These are phyloP conservation scores for Penicillium odoratum DNA, from an alignment of 495 filamentous ascomycete genomes.

Conservation along the genomic window DNA sequence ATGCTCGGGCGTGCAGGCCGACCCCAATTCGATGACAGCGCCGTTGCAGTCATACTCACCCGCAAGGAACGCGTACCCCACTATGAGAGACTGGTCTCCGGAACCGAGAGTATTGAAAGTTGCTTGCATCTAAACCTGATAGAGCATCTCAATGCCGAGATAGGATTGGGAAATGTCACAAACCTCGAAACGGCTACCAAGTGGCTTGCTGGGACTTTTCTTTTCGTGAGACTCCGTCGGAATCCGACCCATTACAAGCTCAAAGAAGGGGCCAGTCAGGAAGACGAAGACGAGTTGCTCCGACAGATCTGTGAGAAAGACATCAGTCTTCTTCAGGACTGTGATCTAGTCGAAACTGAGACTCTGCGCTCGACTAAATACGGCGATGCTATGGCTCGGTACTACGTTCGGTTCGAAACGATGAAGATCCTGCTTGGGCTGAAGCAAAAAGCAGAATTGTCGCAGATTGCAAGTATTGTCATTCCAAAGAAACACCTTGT, in stretches of 20 bases:
- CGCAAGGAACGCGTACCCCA: slow-evolving; percentile 61
- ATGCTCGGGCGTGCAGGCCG: slow-evolving; percentile 94
- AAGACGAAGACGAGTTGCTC: slow-evolving; percentile 66
- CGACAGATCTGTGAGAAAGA: slow-evolving; percentile 81
- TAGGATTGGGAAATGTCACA: slow-evolving; percentile 78
- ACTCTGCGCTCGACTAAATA: slow-evolving; percentile 69
- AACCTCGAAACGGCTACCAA: slow-evolving; percentile 68
- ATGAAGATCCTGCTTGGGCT: slow-evolving; percentile 77
- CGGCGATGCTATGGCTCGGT: slow-evolving; percentile 89
- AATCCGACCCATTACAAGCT: slow-evolving; percentile 82
- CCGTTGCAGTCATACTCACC: slow-evolving; percentile 86
- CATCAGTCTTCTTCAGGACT: slow-evolving; percentile 65
- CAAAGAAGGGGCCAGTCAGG: slow-evolving; percentile 53
- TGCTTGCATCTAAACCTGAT: slow-evolving; percentile 83
- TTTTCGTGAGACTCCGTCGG: slow-evolving; percentile 76
- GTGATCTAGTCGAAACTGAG: slow-evolving; percentile 54
- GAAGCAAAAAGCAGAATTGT: slow-evolving; percentile 57
- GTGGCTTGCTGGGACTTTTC: slow-evolving; percentile 87
- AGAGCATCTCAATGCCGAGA: slow-evolving; percentile 93
- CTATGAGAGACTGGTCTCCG: slow-evolving; percentile 83
- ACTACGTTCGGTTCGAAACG: slow-evolving; percentile 87
- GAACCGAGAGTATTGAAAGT: slow-evolving; percentile 83
- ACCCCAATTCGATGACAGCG: slow-evolving; percentile 88
- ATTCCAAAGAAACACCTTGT: not conserved
- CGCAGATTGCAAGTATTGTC: slow-evolving; percentile 65